These are phyloP conservation scores for Pseudopithomyces chartarum DNA, from an alignment of 2,329 filamentous ascomycete species.

Conservation along the genomic window DNA sequence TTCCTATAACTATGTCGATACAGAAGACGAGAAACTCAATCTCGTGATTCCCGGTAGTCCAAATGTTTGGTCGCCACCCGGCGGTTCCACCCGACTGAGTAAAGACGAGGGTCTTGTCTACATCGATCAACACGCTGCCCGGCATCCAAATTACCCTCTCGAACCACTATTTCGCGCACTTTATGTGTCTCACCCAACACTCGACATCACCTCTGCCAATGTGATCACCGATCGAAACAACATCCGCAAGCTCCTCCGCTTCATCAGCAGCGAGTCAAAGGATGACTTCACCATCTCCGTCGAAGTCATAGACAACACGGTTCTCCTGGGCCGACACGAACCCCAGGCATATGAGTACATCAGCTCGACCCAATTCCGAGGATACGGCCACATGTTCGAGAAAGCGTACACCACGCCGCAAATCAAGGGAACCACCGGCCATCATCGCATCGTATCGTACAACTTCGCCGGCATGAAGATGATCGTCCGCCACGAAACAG, in stretches of 20 bases:
- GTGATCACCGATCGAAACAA: slow-evolving; percentile 55
- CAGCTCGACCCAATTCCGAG: slow-evolving; percentile 39
- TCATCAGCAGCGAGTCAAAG: slow-evolving; percentile 34
- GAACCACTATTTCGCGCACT: slow-evolving; percentile 55
- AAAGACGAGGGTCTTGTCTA: slow-evolving; percentile 31
- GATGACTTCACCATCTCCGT: slow-evolving; percentile 50
- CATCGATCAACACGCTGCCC: slow-evolving; percentile 53
- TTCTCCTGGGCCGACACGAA: slow-evolving; percentile 36
- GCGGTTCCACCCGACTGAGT: background rate
- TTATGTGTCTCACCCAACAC: slow-evolving; percentile 44
- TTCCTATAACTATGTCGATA: background rate
- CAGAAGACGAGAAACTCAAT: background rate
- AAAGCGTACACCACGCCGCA: slow-evolving; percentile 48
- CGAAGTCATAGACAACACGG: slow-evolving; percentile 44
- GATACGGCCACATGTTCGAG: slow-evolving; percentile 54
- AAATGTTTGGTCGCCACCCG: background rate
- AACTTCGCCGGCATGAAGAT: slow-evolving; percentile 48
- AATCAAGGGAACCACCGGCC: slow-evolving; percentile 48
- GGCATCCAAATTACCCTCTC: slow-evolving; percentile 49
- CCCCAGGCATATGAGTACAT: slow-evolving; percentile 20
- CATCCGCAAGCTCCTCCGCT: slow-evolving; percentile 55
- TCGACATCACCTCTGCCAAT: slow-evolving; percentile 46
- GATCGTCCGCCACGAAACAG: slow-evolving; percentile 51
- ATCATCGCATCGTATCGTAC: slow-evolving; percentile 54
- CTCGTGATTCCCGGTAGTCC: background rate